Evolutionary conservation across 2,329 filamentous ascomycete species (phyloP), one percentile per base, ranked within the genome.

Genomic region (Lecanicillium sp.): DNA sequence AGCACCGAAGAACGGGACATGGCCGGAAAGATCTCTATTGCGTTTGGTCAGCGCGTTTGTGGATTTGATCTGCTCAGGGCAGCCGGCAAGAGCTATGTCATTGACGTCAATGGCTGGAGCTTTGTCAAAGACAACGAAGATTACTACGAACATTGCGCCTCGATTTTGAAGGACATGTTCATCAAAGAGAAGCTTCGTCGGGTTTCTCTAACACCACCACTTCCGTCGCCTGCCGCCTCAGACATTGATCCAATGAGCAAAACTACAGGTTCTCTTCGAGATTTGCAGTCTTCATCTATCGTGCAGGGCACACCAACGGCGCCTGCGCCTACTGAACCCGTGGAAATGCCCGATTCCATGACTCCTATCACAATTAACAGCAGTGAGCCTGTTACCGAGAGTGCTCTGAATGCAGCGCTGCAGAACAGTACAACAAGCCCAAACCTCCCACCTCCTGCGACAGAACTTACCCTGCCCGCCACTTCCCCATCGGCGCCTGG

Each of bases 121-220:
- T 98, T 98, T 60, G 93, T 98, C 65, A 98, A 98, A 65, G 94
- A 98, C 65, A 98, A 98, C 59, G 91, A 96, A 53, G 90, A 95
- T 52, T 98, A 98, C 66, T 98, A 98, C 64, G 87, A 97, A 60
- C 88, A 89, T 60, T 93, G 86, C 57, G 83, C 93, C 19, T 83
- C 75, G 51, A 95, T 97, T 41, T 71, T 98, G 44, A 87, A 84
- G 60, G 84, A 93, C 6, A 87, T 94, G 62, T 97, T 98, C 56
- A 74, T 94, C 54, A 81, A 81, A 54, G 91, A 96, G 65, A 88
- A 83, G 59, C 67, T 81, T 44, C 78, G 80, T 30, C 78, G 75
- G 56, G 73, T 76, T 24, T 64, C 86, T 76, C 67, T 86, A 73
- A 71, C 72, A 61, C 66, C 78, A 56, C 67, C 79, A 57, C 65